Base-by-base conservation (phyloP, 2,329 filamentous ascomycete genomes). In the Xylogone sp. region DNA sequence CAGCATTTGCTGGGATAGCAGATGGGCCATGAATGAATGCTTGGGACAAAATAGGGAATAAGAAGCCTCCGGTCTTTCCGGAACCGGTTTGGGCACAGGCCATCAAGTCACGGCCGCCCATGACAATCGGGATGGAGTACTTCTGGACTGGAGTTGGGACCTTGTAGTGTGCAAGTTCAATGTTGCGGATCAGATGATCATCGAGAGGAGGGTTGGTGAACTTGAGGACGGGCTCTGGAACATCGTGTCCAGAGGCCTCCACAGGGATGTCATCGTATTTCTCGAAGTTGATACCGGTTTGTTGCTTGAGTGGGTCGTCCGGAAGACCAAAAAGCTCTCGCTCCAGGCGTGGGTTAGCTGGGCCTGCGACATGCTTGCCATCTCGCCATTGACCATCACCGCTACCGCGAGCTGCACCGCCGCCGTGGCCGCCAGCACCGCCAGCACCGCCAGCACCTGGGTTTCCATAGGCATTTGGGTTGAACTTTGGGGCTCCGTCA, bases 231-330 rank as follows among this genome's bases (percentile, higher is more conserved):
- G 93, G 88, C 68, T 97, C 94, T 44, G 94, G 94, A 49, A 97
- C 91, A 67, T 96, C 84, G 49, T 90, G 86, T 55, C 94, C 94
- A 54, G 93, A 97, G 58, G 94, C 94, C 75, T 97, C 94, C 59
- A 99, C 94, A 50, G 94, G 94, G 61, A 99, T 99, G 72, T 99
- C 94, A 68, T 99, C 94, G 75, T 99, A 99, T 81, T 99, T 99
- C 78, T 96, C 87, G 70, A 99, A 99, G 83, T 99, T 99, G 87
- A 99, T 97, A 74, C 94, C 94, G 29, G 91, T 97, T 67, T 95
- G 89, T 72, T 96, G 89, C 81, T 97, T 97, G 61, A 87, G 84
- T 57, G 93, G 90, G 68, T 97, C 94, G 71, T 97, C 93, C 63
- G 86, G 77, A 47, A 87, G 78, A 66, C 94, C 94, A 70, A 97